These are phyloP conservation scores for Cucurbitaria berberidis DNA, from an alignment of 2,329 filamentous ascomycete species.

Conservation along the genomic window DNA sequence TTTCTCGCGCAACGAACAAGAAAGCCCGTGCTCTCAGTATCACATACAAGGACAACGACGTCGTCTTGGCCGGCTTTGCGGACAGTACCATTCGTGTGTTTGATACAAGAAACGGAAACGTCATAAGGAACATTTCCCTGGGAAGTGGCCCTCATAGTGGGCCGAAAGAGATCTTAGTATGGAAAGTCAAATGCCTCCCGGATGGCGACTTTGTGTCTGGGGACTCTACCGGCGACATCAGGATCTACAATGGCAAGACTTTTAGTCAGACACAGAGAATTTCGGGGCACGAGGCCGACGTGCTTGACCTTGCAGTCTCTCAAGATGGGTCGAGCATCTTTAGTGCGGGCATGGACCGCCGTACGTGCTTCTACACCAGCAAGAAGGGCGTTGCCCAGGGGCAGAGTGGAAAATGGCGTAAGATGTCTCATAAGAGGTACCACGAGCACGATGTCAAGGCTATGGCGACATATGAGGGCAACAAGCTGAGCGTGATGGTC, in stretches of 20 bases:
- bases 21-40: slow-evolving; percentile 90
- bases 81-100: slow-evolving; percentile 94
- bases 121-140: slow-evolving; percentile 82
- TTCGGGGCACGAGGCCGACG: slow-evolving; percentile 85
- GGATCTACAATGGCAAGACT: slow-evolving; percentile 92
- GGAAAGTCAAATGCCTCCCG: slow-evolving; percentile 87
- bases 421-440: slow-evolving; percentile 83
- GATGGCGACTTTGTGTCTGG: slow-evolving; percentile 92
- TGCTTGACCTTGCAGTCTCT: slow-evolving; percentile 84
- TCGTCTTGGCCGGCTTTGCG: slow-evolving; percentile 89
- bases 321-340: slow-evolving; percentile 81
- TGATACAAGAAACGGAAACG: slow-evolving; percentile 78
- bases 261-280: slow-evolving; percentile 88
- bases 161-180: slow-evolving; percentile 85
- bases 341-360: slow-evolving; percentile 89
- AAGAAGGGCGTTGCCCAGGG: slow-evolving; percentile 35
- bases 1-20: slow-evolving; percentile 79
- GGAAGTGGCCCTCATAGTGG: slow-evolving; percentile 79
- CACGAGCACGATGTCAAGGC: slow-evolving; percentile 96
- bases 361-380: slow-evolving; percentile 78
- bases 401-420: slow-evolving; percentile 70
- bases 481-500: slow-evolving; percentile 81
- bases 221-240: slow-evolving; percentile 91
- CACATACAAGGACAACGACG: slow-evolving; percentile 82
- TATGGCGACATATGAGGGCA: slow-evolving; percentile 87